Base-by-base conservation (phyloP, 305 asterid genomes). In the Salvia sclarea region DNA sequence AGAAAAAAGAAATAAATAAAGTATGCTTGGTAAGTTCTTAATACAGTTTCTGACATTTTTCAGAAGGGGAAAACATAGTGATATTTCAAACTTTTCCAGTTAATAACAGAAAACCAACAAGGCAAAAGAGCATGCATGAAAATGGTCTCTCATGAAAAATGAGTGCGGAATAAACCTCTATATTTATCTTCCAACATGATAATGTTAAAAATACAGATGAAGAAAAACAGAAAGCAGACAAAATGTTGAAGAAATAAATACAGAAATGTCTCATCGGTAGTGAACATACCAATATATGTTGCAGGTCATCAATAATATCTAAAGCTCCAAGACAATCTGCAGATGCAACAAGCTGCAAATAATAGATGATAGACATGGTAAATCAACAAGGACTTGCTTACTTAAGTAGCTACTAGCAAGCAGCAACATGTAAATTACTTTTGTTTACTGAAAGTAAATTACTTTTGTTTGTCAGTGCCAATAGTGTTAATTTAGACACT, bases 271-370 rank as follows among this genome's bases (percentile, higher is more conserved):
- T 14, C 45, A 74, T 21, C 9, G 66, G 54, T 48, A 33, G 59
- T 43, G 71, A 47, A 80, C 90, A 58, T 89, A 94, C 99, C 95
- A 91, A 74, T 68, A 94, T 84, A 69, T 88, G 93, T 66, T 89
- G 96, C 88, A 94, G 85, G 81, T 91, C 99, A 69, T 89, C 93
- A 8, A 83, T 91, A 61, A 94, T 89, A 75, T 94, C 98, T 76
- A 94, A 81, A 78, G 98, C 98, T 78, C 99, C 98, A 76, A 95
- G 91, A 85, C 99, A 94, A 84, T 94, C 99, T 72, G 92, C 95
- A 73, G 99, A 94, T 24, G 97, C 85, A 71, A 94, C 96, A 79
- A 94, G 99, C 99, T 94, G 97, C 78, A 83, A 70, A 74, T 43
- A 75, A 74, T 49, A 68, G 77, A 54, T 64, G 44, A 65, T 68